phyloP scores from a whole-genome alignment of 2,329 filamentous ascomycete species.

The Beauveria bassiana region DNA sequence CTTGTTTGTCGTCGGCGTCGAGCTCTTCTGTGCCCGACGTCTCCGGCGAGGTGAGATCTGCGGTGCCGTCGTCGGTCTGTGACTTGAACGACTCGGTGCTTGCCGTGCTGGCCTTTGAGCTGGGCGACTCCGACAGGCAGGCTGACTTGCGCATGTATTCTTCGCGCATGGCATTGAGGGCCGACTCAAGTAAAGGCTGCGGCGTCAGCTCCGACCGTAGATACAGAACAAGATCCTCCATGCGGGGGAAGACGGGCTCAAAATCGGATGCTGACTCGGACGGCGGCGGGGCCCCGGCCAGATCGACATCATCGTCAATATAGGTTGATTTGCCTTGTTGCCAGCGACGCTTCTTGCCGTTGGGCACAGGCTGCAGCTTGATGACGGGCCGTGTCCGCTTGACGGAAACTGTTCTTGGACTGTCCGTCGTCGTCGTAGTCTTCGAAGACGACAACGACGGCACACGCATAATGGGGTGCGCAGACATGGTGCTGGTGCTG shows the following conservation, averaged over 20 bases:
- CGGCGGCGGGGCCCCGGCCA: conserved; percentile 10
- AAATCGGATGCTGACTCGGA: conserved; percentile 19
- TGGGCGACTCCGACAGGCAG: background rate
- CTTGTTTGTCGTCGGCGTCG: background rate
- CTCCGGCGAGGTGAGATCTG: background rate
- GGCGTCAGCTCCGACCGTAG: conserved; percentile 36
- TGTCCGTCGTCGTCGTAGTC: conserved; percentile 15
- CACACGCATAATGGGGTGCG: conserved; percentile 14
- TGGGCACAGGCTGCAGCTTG: conserved; percentile 23
- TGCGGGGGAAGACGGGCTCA: conserved; percentile 40
- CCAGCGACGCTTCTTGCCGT: conserved; percentile 21
- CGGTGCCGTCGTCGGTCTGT: background rate
- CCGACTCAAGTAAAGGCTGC: conserved; percentile 36
- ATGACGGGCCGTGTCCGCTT: conserved; percentile 21
- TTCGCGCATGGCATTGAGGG: conserved; percentile 37
- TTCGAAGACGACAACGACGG: conserved; percentile 7
- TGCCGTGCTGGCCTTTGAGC: background rate
- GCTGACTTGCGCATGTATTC: conserved; percentile 5
- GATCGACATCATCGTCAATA: conserved; percentile 34
- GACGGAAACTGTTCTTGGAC: conserved; percentile 24
- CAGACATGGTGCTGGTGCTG: background rate
- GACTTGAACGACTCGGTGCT: background rate
- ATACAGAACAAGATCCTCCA: conserved; percentile 50
- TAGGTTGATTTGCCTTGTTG: conserved; percentile 20
- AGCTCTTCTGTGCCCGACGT: background rate